Conservation (phyloP, 768 basidiomycete species). For the Porphyrellus cyaneotinctus region DNA sequence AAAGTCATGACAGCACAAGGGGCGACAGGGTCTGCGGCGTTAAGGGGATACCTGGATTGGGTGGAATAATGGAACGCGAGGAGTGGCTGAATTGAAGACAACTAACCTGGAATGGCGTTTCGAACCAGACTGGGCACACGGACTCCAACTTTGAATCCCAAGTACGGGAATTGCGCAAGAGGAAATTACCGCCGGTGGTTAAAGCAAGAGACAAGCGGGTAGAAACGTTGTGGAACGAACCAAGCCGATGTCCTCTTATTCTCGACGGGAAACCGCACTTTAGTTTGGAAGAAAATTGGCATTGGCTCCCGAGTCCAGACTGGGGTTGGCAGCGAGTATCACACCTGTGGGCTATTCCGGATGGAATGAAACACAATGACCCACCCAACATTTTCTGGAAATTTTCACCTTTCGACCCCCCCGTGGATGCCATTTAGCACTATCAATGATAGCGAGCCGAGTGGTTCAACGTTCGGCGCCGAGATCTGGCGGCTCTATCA, state of each 20-base stretch:
- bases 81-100: neutral
- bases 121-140: slow-evolving; percentile 1
- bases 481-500: too few species aligned
- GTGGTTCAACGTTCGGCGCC: neutral
- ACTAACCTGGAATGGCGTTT: slow-evolving; percentile 8
- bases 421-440: neutral
- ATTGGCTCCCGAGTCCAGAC: slow-evolving; percentile 13
- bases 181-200: neutral
- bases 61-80: neutral
- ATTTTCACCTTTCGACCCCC: neutral
- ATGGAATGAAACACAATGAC: neutral
- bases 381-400: neutral
- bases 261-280: slow-evolving; percentile 9
- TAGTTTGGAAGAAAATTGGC: slow-evolving; percentile 8
- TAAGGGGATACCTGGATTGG: slow-evolving; percentile 8
- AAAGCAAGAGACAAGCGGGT: neutral
- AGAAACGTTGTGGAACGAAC: neutral
- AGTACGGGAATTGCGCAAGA: neutral
- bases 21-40: slow-evolving; percentile 6
- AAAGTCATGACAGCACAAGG: slow-evolving; percentile 31
- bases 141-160: neutral
- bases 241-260: slow-evolving; percentile 10
- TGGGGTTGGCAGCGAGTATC: neutral
- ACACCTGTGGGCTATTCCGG: slow-evolving; percentile 1
- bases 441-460: neutral